These are phyloP conservation scores for Aureobasidium pullulans DNA, from an alignment of 2,329 filamentous ascomycete genomes.

Conservation along the genomic window DNA sequence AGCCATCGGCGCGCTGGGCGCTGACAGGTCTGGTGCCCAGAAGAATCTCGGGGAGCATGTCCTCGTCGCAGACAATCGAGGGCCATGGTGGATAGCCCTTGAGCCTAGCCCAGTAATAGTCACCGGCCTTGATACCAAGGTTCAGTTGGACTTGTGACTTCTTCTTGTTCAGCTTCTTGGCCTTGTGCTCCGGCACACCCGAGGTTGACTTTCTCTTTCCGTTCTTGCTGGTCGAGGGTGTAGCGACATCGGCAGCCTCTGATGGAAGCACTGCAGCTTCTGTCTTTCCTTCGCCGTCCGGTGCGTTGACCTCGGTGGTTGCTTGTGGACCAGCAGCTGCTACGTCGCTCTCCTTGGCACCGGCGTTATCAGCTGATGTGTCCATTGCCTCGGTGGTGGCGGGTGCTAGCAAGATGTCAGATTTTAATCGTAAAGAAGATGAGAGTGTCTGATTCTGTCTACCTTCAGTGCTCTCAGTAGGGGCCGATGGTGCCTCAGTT, in stretches of 20 bases:
- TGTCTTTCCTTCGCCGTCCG: slow-evolving; percentile 16
- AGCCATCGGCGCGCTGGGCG: slow-evolving; percentile 72
- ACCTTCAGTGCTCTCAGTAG: slow-evolving; percentile 7
- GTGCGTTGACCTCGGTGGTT: slow-evolving; percentile 17
- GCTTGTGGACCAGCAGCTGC: slow-evolving; percentile 15
- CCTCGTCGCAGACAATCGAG: slow-evolving; percentile 85
- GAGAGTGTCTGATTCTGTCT: not conserved
- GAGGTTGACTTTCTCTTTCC: slow-evolving; percentile 53
- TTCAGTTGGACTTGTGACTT: slow-evolving; percentile 61
- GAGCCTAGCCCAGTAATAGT: slow-evolving; percentile 86
- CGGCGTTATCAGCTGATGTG: not conserved
- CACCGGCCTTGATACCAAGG: slow-evolving; percentile 77
- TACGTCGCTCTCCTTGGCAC: not conserved
- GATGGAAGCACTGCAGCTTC: slow-evolving; percentile 13
- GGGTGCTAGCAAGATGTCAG: not conserved
- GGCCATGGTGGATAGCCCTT: slow-evolving; percentile 96
- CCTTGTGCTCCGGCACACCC: slow-evolving; percentile 58
- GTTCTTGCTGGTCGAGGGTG: slow-evolving; percentile 25
- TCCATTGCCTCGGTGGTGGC: not conserved
- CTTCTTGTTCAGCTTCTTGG: slow-evolving; percentile 80
- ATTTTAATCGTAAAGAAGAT: no score
- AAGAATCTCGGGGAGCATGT: slow-evolving; percentile 78
- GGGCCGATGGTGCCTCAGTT: slow-evolving; percentile 1
- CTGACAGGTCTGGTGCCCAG: slow-evolving; percentile 75
- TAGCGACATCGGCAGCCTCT: slow-evolving; percentile 14